Base-by-base conservation (phyloP, 2,329 filamentous ascomycete genomes). In the Apiospora arundinis region DNA sequence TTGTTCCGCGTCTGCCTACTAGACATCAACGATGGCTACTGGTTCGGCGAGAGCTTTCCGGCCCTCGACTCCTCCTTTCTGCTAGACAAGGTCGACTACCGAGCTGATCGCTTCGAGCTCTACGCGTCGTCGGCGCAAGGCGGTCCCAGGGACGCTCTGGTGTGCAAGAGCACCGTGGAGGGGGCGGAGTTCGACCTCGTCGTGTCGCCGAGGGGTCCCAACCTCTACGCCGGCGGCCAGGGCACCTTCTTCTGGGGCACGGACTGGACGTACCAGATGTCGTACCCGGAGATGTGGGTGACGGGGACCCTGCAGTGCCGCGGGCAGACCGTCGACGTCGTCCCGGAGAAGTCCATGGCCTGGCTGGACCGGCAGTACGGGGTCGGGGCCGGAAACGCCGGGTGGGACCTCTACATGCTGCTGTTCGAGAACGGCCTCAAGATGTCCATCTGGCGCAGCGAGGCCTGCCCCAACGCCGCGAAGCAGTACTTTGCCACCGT, bases 231-330 rank as follows among this genome's bases (percentile, higher is more conserved):
- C n/a, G 48, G 48, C 2, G 48, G 48, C 1, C 48, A 25, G 48
- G 48, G 48, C 8, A 49, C 48, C n/a, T 49, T 49, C 48, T 49
- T 49, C 9, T 49, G 48, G 48, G 48, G 48, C 9, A 49, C 48
- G 7, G 48, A 49, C 48, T 49, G 48, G 48, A 49, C 48, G n/a
- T 49, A 49, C 48, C 48, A 49, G 48, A 49, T 49, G 48, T 49
- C 48, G n/a, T 49, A 23, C 11, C 48, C 48, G n/a, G 48, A 49
- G 48, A 49, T 49, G 48, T 49, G 48, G 48, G 48, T 49, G 21
- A 49, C 48, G 1, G 48, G 48, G n/a, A 49, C 48, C 8, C 9
- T 49, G 1, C 1, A 25, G 7, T 49, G 12, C 48, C n/a, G 8
- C 4, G 48, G 48, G 1, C 21, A 49, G 2, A 25, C n/a, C 9